Conservation (phyloP, 73 alveolate species). For the Paramecium octaurelia region DNA sequence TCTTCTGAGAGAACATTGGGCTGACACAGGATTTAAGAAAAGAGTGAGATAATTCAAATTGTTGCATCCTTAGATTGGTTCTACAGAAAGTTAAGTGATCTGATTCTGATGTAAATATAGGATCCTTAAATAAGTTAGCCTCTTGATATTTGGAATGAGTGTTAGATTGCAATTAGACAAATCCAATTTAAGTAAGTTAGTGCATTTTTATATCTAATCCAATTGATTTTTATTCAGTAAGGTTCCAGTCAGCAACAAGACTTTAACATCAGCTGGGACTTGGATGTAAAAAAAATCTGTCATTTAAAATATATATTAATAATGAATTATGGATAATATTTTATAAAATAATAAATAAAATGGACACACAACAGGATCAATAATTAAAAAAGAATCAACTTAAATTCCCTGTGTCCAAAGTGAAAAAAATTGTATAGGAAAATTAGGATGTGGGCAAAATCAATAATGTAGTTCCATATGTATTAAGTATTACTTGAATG, state of each 20-base stretch:
- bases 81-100: background rate
- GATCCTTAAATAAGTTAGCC: background rate
- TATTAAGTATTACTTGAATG: background rate
- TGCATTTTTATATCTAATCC: background rate
- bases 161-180: background rate
- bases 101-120: constrained; percentile 29
- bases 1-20: background rate
- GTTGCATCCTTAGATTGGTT: background rate
- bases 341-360: background rate
- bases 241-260: background rate
- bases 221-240: background rate
- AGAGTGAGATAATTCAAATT: background rate
- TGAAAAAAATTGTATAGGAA: constrained; percentile 37
- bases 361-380: background rate
- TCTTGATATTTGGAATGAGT: background rate
- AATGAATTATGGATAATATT: background rate
- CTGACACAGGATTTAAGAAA: constrained; percentile 3
- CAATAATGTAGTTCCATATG: constrained; percentile 42
- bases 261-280: background rate
- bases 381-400: background rate
- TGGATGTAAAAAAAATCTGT: constrained; percentile 7
- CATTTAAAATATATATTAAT: background rate
- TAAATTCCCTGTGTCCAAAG: constrained; percentile 40
- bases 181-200: background rate
- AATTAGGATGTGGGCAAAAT: constrained; percentile 44